Conservation (phyloP, 2,329 filamentous ascomycete genomes). For the Trichoderma gracile region DNA sequence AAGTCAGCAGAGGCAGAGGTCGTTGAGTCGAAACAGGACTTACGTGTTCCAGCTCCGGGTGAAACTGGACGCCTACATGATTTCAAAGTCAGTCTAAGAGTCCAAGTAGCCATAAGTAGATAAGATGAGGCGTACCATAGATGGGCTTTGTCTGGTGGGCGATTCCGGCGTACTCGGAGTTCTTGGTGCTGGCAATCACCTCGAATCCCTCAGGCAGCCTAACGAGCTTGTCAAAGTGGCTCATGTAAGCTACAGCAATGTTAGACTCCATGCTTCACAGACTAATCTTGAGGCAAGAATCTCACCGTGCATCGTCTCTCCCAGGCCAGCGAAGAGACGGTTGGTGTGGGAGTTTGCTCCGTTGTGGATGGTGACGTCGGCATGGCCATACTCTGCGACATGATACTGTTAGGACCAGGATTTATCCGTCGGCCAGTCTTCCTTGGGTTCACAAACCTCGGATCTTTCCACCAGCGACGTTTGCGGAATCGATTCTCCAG, state of each 20-base stretch:
- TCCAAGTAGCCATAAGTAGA: conserved; percentile 9
- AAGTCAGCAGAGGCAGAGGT: conserved; percentile 38
- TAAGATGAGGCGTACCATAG: conserved; percentile 47
- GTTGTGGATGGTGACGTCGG: conserved; percentile 52
- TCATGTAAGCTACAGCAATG: conserved; percentile 58
- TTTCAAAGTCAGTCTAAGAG: conserved; percentile 18
- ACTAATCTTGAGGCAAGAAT: not conserved
- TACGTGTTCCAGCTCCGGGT: conserved; percentile 68
- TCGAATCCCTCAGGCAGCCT: conserved; percentile 71
- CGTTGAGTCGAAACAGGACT: not conserved
- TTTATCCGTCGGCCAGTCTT: not conserved
- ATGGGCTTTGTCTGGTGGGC: conserved; percentile 69
- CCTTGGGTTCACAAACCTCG: conserved; percentile 21
- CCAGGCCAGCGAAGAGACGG: conserved; percentile 74
- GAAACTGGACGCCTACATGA: conserved; percentile 71
- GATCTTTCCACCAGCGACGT: conserved; percentile 48
- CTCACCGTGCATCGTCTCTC: conserved; percentile 60
- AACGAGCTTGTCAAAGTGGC: conserved; percentile 82
- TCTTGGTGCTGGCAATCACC: conserved; percentile 71
- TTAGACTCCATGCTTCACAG: not conserved
- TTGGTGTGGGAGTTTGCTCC: conserved; percentile 65
- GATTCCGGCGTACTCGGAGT: conserved; percentile 79
- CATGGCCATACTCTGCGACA: conserved; percentile 13
- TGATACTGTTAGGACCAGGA: not conserved
- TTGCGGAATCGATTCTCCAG: conserved; percentile 62